Base-by-base conservation (phyloP, 225 moss, liverwort and hornwort genomes). In the Ulota crispa region DNA sequence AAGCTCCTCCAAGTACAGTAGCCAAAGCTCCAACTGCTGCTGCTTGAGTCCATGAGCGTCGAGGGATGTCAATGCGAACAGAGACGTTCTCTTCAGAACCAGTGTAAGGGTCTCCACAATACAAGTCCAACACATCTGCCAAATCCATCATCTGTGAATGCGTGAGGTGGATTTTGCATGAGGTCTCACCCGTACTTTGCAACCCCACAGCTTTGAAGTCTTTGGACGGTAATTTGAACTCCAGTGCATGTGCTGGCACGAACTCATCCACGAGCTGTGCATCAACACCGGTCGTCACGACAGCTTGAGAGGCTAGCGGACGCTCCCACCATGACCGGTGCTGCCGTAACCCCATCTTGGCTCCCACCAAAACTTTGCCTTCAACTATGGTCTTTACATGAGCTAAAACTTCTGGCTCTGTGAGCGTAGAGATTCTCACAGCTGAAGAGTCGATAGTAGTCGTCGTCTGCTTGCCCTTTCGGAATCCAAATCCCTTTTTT, bases 121-220 rank as follows among this genome's bases (percentile, higher is more conserved):
- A 95, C 39, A 95, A 77, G 85, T 97, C 97, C 86, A 95, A 68
- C 80, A 95, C 89, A 85, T 97, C 95, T 54, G 95, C 95, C 80
- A 95, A 78, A 69, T 94, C 93, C 78, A 94, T 95, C 92, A 97
- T 79, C 87, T 97, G 93, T 1, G 87, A 75, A 78, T 95, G 97
- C 13, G 97, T 93, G 20, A 97, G 84, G 77, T 93, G 75, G 75
- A 95, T 27, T 56, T 82, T 81, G 57, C 87, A 84, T 7, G 88
- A 81, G 52, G 74, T 70, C 28, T 86, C 81, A 37, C 79, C 82
- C 18, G 83, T 93, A 28, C 66, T 78, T 67, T 86, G 85, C 88
- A 93, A 90, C 20, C 94, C 94, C 50, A 86, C 80, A 27, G 82
- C 89, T 75, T 85, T 62, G 78, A 90, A 88, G 47, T 83, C 86